A percentile compares a stretch with the other conserved stretches of the same genome.
phyloP scores from a whole-genome alignment of 1,284 basidiomycete species.

The Meira miltonrushii region DNA sequence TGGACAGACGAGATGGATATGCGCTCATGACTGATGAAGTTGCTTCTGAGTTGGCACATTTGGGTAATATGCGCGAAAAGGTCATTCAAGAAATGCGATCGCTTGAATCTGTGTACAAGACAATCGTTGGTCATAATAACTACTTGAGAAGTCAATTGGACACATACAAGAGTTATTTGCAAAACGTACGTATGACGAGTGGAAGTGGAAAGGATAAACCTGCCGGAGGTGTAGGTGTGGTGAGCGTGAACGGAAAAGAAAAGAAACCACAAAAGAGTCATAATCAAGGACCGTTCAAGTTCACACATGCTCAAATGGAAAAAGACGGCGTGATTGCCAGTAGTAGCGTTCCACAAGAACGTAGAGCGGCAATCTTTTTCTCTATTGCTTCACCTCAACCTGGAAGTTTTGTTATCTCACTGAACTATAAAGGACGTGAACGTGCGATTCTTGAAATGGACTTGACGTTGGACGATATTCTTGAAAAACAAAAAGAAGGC shows the following conservation, averaged over 20 bases:
- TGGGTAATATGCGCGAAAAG: slow-evolving; percentile 94
- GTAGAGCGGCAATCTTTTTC: slow-evolving; percentile 96
- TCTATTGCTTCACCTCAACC: slow-evolving; percentile 95
- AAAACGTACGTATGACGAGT: slow-evolving; percentile 83
- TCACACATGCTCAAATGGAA: slow-evolving; percentile 94
- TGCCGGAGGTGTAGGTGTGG: slow-evolving; percentile 83
- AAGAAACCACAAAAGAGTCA: slow-evolving; percentile 81
- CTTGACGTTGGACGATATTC: slow-evolving; percentile 93
- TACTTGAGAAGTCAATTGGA: slow-evolving; percentile 93
- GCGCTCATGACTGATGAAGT: slow-evolving; percentile 97
- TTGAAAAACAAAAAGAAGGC: slow-evolving; percentile 98
- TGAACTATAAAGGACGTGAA: slow-evolving; percentile 98
- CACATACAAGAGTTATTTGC: slow-evolving; percentile 98
- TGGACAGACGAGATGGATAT: slow-evolving; percentile 77
- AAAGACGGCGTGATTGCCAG: slow-evolving; percentile 99
- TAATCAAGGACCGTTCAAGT: slow-evolving; percentile 87
- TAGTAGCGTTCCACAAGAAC: slow-evolving; percentile 83
- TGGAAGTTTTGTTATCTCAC: slow-evolving; percentile 95
- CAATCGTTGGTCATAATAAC: slow-evolving; percentile 97
- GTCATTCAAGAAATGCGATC: slow-evolving; percentile 85
- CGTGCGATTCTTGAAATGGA: slow-evolving; percentile 99
- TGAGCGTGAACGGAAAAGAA: slow-evolving; percentile 93
- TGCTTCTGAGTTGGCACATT: slow-evolving; percentile 83
- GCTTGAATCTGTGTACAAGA: slow-evolving; percentile 94
- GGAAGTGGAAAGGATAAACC: slow-evolving; percentile 53